phyloP scores from a whole-genome alignment of 345 rosid species.

The Eucalyptus virginea region DNA sequence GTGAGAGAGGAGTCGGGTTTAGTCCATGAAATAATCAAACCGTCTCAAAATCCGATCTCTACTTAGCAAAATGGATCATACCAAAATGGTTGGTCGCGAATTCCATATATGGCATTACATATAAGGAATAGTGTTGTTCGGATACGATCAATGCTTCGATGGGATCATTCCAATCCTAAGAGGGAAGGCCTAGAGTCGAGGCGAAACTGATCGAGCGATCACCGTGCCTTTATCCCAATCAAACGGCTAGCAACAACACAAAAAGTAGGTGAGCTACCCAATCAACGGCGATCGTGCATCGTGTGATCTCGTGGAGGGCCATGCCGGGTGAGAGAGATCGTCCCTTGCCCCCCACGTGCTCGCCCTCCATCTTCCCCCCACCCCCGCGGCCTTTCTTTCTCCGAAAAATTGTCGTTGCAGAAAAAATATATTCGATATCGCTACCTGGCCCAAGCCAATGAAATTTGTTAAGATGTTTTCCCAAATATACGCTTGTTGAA shows the following conservation, averaged over 20 bases:
- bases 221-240: neutral
- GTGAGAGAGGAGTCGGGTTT: neutral
- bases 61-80: neutral
- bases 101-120: neutral
- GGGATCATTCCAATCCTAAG: neutral
- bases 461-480: no score
- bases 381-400: neutral
- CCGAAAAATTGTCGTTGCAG: no score
- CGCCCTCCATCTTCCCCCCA: neutral
- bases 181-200: neutral
- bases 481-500: no score
- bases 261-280: neutral
- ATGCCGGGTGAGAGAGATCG: neutral
- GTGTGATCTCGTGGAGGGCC: neutral
- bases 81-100: neutral
- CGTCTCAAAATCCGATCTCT: neutral
- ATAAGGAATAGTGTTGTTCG: neutral
- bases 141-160: neutral
- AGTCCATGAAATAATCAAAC: neutral
- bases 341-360: neutral
- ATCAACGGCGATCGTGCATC: neutral
- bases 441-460: neutral
- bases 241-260: neutral
- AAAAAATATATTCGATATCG: no score
- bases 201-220: neutral